Evolutionary conservation across 2,329 filamentous ascomycete genomes (phyloP), one percentile per base, ranked within the genome.

Genomic region (Epichloe brachyelytri): DNA sequence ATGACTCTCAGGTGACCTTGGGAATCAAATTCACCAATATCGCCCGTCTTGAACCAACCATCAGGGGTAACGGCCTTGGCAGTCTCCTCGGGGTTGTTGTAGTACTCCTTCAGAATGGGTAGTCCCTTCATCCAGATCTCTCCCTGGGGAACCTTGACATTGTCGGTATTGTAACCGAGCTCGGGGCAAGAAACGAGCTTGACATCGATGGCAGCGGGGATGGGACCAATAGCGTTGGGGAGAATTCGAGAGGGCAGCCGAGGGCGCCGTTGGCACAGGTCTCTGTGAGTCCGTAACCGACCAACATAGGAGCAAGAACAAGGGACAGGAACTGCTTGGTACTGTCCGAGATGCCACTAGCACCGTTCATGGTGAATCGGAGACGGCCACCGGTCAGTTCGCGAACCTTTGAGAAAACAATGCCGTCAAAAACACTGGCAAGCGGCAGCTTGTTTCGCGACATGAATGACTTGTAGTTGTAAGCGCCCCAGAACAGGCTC

Each of bases 41-140:
- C 91, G 54, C 91, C 91, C 15, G 89, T 95, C 77, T 86, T 91
- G 79, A 97, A 97, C 93, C 93, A 97, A 47, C 88, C 88, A 61
- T 95, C 93, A 3, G 80, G 67, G 1, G 86, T 89, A 56, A 91
- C 78, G 5, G 85, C 77, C 64, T 85, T 85, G 61, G 76, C 77
- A 6, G 88, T 95, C 71, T 96, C 90, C 59, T 91, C 81, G 15
- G 86, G 83, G 64, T 96, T 87, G 54, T 94, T 76, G 63, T 84
- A 90, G 71, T 97, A 97, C 38, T 82, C 83, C 36, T 76, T 75
- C 50, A 87, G 79, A 44, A 97, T 84, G 54, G 84, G 76, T 48
- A 75, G 73, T 49, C 91, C 93, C 53, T 86, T 84, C 59, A 98
- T 85, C 76, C 83, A 88, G 63, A 98, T 89, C 70, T 97, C 91